A percentile compares a stretch with the other conserved stretches of the same genome.
phyloP scores from a whole-genome alignment of 192 early-diverging fungal genomes.

The Podila epicladia region DNA sequence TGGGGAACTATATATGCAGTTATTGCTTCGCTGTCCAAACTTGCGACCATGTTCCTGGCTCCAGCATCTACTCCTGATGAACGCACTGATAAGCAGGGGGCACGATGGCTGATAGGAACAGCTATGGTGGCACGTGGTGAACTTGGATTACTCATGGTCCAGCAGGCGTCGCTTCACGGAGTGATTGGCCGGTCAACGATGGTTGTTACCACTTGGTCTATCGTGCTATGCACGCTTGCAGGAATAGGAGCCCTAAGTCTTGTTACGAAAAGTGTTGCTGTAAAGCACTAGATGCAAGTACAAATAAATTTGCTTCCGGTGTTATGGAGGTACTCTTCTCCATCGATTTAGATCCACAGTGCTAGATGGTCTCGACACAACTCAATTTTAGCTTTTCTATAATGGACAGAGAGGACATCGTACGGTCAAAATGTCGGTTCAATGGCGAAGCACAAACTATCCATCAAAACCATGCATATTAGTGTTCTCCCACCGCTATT shows the following conservation, averaged over 20 bases:
- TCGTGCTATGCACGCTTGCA: constrained; percentile 30
- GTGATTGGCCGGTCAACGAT: constrained; percentile 26
- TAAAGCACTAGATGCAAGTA: too few relatives aligned
- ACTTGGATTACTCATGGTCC: constrained; percentile 36
- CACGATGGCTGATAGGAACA: constrained; percentile 34
- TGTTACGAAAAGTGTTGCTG: constrained; percentile 7
- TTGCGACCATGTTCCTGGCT: neutral
- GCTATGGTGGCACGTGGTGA: constrained; percentile 51
- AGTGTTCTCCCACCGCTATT: too few relatives aligned
- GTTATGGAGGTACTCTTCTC: too few relatives aligned
- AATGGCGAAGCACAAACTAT: too few relatives aligned
- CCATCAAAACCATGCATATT: too few relatives aligned
- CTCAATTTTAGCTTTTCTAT: too few relatives aligned
- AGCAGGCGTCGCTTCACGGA: constrained; percentile 37
- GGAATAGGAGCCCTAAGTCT: constrained; percentile 20
- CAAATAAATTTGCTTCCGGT: too few relatives aligned
- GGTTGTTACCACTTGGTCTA: constrained; percentile 44
- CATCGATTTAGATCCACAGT: too few relatives aligned
- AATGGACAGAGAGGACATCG: too few relatives aligned
- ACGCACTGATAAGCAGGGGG: neutral
- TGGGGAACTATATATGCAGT: constrained; percentile 40
- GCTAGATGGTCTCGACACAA: too few relatives aligned
- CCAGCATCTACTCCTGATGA: too few relatives aligned
- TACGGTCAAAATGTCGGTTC: too few relatives aligned
- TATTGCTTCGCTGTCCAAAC: constrained; percentile 35